Evolutionary conservation across 169 alveolate genomes (phyloP), one percentile per base, ranked within the genome.

Genomic region (Eimeria brunetti): DNA sequence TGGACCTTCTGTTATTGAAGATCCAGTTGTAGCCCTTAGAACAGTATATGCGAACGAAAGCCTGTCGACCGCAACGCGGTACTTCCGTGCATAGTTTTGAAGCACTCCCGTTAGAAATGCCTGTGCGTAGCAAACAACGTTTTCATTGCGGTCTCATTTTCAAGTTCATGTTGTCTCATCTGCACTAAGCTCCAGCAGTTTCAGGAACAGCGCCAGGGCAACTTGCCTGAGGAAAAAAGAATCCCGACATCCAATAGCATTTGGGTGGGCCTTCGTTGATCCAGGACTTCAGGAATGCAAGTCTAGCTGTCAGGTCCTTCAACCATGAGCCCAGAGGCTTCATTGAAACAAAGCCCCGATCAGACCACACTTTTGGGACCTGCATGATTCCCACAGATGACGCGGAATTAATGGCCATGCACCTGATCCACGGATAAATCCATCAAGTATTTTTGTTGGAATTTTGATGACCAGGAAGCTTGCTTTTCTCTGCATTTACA

Each of bases 41-140:
- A 97, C 96, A 44, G 98, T 97, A 96, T 96, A 98, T 76, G 98
- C 98, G 96, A 98, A 98, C n/a, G 95, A 96, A 49, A 98, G 96
- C 90, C 98, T 97, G 96, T 99, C 99, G 36, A 99, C 98, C 9
- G 99, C 99, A 84, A 98, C 97, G 89, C 97, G 96, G 91, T 96
- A 97, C 96, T 97, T 97, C 89, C 99, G 98, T 71, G 99, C 99
- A 94, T 96, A 98, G 96, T 98, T 98, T 96, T 99, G 98, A 49
- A 97, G 96, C 71, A 98, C 98, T 60, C 99, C 99, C 5, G 99
- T 98, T 69, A 99, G 96, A 97, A 99, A 99, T 51, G 99, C 96
- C 96, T 98, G 98, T 67, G 99, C 97, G 97, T 97, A 38, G 36
- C 73, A 41, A 51, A 11, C 85, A 38, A 41, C 8, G 27, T 46